phyloP scores from a whole-genome alignment of 2,329 filamentous ascomycete genomes.

The Mycosphaerella sp. region DNA sequence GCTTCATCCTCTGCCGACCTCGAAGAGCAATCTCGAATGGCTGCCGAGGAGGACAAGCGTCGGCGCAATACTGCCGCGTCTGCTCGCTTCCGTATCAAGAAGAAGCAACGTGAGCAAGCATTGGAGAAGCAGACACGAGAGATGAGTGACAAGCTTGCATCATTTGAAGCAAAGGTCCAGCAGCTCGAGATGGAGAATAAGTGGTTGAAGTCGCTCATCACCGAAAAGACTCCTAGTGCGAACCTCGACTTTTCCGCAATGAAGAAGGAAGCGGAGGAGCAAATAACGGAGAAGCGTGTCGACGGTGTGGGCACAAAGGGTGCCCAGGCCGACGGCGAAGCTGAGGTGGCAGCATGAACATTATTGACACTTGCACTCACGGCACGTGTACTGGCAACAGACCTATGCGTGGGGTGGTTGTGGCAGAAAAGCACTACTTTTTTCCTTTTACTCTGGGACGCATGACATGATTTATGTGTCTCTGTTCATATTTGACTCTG shows the following conservation, averaged over 20 bases:
- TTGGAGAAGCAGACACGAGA: slow-evolving; percentile 49
- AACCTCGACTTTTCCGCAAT: slow-evolving; percentile 22
- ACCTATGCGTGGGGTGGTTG: background rate
- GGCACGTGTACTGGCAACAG: background rate
- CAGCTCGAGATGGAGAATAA: slow-evolving; percentile 50
- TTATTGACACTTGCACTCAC: background rate
- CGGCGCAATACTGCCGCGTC: slow-evolving; percentile 50
- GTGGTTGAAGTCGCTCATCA: slow-evolving; percentile 49
- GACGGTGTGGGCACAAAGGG: slow-evolving; percentile 31
- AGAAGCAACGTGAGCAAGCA: slow-evolving; percentile 50
- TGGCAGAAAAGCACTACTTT: background rate
- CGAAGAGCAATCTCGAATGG: slow-evolving; percentile 43
- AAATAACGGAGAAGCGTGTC: slow-evolving; percentile 28
- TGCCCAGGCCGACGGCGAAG: background rate
- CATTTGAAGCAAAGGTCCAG: slow-evolving; percentile 43
- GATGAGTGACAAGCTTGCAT: slow-evolving; percentile 44
- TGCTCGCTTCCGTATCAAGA: slow-evolving; percentile 50
- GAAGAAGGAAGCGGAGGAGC: slow-evolving; percentile 23
- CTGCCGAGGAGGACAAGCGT: slow-evolving; percentile 50
- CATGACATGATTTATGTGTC: background rate
- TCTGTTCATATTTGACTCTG: background rate
- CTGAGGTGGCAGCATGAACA: background rate
- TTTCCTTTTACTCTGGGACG: background rate
- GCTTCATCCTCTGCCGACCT: slow-evolving; percentile 34
- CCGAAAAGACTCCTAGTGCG: slow-evolving; percentile 42